A percentile compares a stretch with the other conserved stretches of the same genome.
Evolutionary conservation across 306 rosid genomes (phyloP).

Genomic region (Aeschynomene evenia): DNA sequence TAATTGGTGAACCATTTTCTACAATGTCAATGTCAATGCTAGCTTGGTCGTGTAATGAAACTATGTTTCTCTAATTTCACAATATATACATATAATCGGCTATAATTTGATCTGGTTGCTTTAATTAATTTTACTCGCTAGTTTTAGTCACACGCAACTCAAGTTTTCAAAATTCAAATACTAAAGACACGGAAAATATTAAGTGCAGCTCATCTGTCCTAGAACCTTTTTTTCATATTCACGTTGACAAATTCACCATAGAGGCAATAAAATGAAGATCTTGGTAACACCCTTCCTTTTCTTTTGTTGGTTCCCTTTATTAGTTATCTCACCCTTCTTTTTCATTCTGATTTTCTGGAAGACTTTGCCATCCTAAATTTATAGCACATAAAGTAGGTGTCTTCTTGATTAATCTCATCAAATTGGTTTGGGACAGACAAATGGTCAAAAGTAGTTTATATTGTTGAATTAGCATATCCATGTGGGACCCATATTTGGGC

Average conservation of each 20-base stretch:
- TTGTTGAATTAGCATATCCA: slow-evolving; percentile 14
- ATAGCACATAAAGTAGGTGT: not conserved
- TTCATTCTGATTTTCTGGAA: not conserved
- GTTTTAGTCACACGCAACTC: not conserved
- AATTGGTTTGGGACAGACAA: not conserved
- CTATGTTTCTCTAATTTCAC: not conserved
- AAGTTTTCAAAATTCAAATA: not conserved
- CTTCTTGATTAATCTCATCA: too few species aligned
- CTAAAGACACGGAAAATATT: not conserved
- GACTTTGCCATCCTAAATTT: not conserved
- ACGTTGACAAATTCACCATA: not conserved
- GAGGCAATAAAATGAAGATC: not conserved
- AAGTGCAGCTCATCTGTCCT: not conserved
- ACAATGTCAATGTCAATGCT: not conserved
- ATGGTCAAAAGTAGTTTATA: slow-evolving; percentile 12
- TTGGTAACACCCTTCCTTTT: too few species aligned
- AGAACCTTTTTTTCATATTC: not conserved
- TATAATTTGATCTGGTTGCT: not conserved
- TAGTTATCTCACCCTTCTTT: not conserved
- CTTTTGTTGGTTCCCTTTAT: too few species aligned
- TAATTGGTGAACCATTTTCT: not conserved
- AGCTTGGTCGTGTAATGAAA: too few species aligned
- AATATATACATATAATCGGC: not conserved
- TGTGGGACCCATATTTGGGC: not conserved
- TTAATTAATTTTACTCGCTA: not conserved